phyloP scores from a whole-genome alignment of 495 filamentous ascomycete species.

The Massariosphaeria phaeospora region DNA sequence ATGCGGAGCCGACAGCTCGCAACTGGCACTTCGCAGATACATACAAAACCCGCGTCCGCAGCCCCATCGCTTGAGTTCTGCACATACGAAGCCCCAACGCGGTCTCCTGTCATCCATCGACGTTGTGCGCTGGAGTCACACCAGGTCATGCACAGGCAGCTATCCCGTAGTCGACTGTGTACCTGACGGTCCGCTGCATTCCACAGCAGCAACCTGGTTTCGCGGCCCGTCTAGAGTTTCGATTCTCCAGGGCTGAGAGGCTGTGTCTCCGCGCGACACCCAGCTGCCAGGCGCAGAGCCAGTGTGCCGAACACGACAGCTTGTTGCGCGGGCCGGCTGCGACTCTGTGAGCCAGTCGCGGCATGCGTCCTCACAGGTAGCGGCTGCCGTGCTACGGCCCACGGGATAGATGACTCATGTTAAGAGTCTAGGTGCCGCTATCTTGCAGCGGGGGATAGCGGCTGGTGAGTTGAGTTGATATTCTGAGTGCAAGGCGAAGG shows the following conservation, averaged over 20 bases:
- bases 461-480: no score
- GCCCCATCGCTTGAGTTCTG: neutral
- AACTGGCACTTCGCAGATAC: no score
- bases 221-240: neutral
- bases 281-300: neutral
- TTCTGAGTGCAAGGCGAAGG: no score
- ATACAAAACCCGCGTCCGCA: no score
- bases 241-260: neutral
- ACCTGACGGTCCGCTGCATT: neutral
- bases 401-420: no score
- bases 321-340: neutral
- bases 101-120: no score
- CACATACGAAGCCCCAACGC: neutral
- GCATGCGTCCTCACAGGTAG: no score
- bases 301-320: neutral
- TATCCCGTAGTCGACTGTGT: neutral
- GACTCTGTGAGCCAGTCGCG: no score
- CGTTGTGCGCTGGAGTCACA: neutral
- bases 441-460: no score
- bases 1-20: no score
- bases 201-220: neutral
- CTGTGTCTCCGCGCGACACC: neutral
- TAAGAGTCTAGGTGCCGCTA: no score
- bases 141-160: neutral
- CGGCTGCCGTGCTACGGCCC: no score